These are phyloP conservation scores for Secale cereale DNA, from an alignment of 176 grass and related monocot genomes.

Conservation along the genomic window DNA sequence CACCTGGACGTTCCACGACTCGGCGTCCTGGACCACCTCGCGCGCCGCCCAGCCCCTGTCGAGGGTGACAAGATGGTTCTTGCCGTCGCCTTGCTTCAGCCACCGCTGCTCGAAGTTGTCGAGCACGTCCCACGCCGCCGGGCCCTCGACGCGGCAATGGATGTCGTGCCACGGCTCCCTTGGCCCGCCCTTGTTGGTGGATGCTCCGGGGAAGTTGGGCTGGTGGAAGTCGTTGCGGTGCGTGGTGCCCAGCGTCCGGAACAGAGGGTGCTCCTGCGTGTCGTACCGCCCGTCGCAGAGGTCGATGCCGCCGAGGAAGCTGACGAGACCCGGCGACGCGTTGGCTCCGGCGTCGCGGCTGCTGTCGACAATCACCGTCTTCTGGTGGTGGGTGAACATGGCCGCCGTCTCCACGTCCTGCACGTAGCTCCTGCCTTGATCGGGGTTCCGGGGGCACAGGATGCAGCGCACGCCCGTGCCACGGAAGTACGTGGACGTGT, in stretches of 20 bases:
- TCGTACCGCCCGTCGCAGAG: slow-evolving; percentile 77
- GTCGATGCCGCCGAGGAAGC: slow-evolving; percentile 76
- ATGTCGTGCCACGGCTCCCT: slow-evolving; percentile 77
- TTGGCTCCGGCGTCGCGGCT: not conserved
- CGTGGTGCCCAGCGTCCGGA: slow-evolving; percentile 37
- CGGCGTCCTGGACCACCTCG: slow-evolving; percentile 7
- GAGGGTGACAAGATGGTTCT: slow-evolving; percentile 11
- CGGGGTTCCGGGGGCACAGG: slow-evolving; percentile 72
- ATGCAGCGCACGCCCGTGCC: slow-evolving; percentile 52
- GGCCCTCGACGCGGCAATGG: slow-evolving; percentile 70
- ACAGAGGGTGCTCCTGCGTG: slow-evolving; percentile 63
- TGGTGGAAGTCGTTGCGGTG: slow-evolving; percentile 60
- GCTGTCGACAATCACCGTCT: slow-evolving; percentile 62
- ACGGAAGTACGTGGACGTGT: slow-evolving; percentile 59
- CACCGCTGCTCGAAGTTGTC: slow-evolving; percentile 74
- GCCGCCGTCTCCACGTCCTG: slow-evolving; percentile 54
- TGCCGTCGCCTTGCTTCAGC: slow-evolving; percentile 41
- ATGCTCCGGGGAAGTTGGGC: slow-evolving; percentile 54
- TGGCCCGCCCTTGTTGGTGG: slow-evolving; percentile 49
- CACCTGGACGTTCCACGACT: slow-evolving; percentile 52
- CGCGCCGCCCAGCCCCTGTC: not conserved
- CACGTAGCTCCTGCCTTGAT: slow-evolving; percentile 64
- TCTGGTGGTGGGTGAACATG: slow-evolving; percentile 98
- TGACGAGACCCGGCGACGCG: slow-evolving; percentile 8
- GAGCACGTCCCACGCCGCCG: slow-evolving; percentile 55